Evolutionary conservation across 2,329 filamentous ascomycete species (phyloP), one percentile per base, ranked within the genome.

Genomic region (Apiospora pterosperma): DNA sequence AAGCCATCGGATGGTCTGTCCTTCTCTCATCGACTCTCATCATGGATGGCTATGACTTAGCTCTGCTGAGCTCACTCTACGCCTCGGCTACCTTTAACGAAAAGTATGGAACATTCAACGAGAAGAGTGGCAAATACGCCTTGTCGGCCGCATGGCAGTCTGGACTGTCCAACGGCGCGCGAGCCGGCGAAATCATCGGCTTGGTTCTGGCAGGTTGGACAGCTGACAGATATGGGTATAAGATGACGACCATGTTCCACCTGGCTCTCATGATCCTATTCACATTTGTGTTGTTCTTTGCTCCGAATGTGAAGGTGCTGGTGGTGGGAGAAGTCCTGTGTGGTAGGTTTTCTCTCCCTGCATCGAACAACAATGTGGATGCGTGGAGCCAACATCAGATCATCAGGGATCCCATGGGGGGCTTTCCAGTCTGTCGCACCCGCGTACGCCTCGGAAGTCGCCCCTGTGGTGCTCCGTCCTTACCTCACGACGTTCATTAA

Each of bases 101-200:
- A 67, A 82, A 78, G 67, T 86, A 81, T 65, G 84, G 83, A n/a
- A 66, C 74, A 0, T 76, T 74, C 28, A 70, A 74, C 42, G 66
- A 69, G 1, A 67, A 68, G 1, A 73, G 74, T 3, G 77, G 75
- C 1, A 78, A 77, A 34, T 84, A 83, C 63, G 76, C 80, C 39
- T 75, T 88, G 28, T 80, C 82, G 1, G 82, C 85, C 0, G 77
- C 81, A 0, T 89, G 87, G 87, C 85, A 88, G 71, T 82, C 83
- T 0, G 85, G 80, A 0, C 71, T 89, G 3, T 81, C 80, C 7
- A 87, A 86, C 64, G 85, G 82, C 19, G 81, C 82, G 0, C 76
- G 80, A 1, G 81, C 81, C 1, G 85, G 86, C 14, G 81, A 85
- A 69, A 85, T 89, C 61, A 69, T 87, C 11, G 86, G 86, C 0